Percentiles rank a stretch among this genome's conserved stretches.
Conservation (phyloP, 352 stramenopile species). For the Phytopythium helicoides region DNA sequence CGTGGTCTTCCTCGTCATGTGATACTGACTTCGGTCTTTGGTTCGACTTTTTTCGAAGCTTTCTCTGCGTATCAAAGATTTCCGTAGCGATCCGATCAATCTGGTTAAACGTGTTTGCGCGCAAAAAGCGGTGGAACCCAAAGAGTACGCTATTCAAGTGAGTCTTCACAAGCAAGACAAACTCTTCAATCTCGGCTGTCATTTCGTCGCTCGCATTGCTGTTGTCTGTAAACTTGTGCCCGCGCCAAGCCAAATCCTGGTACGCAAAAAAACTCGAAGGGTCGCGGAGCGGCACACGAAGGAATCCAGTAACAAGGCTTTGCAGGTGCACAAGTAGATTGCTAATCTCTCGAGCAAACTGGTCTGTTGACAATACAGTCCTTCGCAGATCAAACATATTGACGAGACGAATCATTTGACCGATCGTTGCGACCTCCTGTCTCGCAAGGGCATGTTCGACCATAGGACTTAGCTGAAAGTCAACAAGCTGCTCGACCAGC, state of each 20-base stretch:
- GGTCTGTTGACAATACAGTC: not conserved
- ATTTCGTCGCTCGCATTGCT: slow-evolving; percentile 11
- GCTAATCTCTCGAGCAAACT: slow-evolving; percentile 21
- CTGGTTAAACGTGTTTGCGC: slow-evolving; percentile 76
- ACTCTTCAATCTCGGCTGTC: slow-evolving; percentile 36
- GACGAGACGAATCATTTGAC: slow-evolving; percentile 47
- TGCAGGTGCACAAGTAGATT: slow-evolving; percentile 43
- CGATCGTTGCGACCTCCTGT: slow-evolving; percentile 63
- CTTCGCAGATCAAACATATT: slow-evolving; percentile 43
- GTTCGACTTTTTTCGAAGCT: slow-evolving; percentile 36
- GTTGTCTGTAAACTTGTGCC: slow-evolving; percentile 43
- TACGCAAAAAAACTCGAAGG: slow-evolving; percentile 71
- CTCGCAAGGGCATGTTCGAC: slow-evolving; percentile 64
- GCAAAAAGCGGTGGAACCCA: slow-evolving; percentile 75
- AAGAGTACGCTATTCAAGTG: slow-evolving; percentile 69
- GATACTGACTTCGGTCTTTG: slow-evolving; percentile 10
- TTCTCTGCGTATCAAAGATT: slow-evolving; percentile 70
- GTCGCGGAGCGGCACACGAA: slow-evolving; percentile 55
- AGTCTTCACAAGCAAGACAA: slow-evolving; percentile 50
- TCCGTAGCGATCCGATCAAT: slow-evolving; percentile 71
- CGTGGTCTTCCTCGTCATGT: slow-evolving; percentile 44
- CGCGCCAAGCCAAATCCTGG: slow-evolving; percentile 86
- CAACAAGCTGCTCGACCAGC: slow-evolving; percentile 66
- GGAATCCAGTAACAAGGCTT: slow-evolving; percentile 45
- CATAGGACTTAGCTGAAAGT: slow-evolving; percentile 77